Conservation (phyloP, 208 protist genomes). For the Leishmania amazonensis region DNA sequence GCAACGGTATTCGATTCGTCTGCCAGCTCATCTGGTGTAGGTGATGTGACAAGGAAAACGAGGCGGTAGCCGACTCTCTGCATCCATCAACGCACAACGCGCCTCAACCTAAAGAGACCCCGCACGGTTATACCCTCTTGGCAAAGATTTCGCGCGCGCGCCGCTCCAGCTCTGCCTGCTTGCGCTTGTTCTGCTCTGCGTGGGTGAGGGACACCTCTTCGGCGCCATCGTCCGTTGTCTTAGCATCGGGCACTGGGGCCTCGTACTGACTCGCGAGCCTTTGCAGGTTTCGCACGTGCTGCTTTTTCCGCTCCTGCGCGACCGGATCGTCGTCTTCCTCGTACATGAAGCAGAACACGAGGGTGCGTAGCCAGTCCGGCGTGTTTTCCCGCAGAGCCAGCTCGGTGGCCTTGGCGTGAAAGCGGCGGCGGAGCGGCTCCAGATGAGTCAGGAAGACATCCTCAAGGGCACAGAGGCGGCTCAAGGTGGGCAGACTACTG, state of each 20-base stretch:
- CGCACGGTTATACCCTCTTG: constrained; percentile 1
- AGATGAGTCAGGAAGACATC: neutral
- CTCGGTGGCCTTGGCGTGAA: constrained; percentile 37
- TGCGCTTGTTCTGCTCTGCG: constrained; percentile 27
- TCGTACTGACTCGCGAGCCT: constrained; percentile 23
- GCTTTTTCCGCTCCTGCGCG: constrained; percentile 1
- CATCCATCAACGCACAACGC: neutral
- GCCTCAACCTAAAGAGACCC: neutral
- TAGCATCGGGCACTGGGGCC: neutral
- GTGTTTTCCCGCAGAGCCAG: constrained; percentile 53
- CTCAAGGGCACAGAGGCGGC: constrained; percentile 40
- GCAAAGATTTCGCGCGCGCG: constrained; percentile 33
- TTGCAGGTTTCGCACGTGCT: constrained; percentile 8
- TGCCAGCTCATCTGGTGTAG: neutral
- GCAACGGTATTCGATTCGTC: neutral
- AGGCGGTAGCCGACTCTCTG: neutral
- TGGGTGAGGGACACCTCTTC: neutral
- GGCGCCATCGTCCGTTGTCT: neutral
- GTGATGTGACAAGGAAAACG: neutral
- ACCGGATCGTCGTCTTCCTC: constrained; percentile 53
- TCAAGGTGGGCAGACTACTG: constrained; percentile 30
- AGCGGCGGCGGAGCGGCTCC: constrained; percentile 14
- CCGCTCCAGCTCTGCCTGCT: constrained; percentile 38
- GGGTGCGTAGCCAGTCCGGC: constrained; percentile 43
- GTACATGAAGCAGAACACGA: constrained; percentile 74